phyloP scores from a whole-genome alignment of 306 rosid species.

The Gillenia trifoliata region DNA sequence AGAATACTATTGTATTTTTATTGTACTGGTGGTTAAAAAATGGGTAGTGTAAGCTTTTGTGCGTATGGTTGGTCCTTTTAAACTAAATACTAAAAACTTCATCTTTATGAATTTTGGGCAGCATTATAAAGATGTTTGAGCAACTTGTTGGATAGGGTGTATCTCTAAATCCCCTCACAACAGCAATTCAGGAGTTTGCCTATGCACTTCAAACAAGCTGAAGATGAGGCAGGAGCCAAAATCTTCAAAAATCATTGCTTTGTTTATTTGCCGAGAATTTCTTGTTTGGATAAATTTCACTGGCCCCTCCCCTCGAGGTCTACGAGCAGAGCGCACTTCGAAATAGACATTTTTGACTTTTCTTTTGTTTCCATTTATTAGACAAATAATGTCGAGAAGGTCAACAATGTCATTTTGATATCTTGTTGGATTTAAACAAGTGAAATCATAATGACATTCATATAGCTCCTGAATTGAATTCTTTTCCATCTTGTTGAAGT shows the following conservation, averaged over 20 bases:
- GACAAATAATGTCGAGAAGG: not conserved
- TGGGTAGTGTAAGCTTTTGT: not conserved
- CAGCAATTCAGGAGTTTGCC: slow-evolving; percentile 62
- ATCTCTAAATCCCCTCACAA: slow-evolving; percentile 48
- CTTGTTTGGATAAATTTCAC: not conserved
- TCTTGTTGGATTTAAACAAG: not conserved
- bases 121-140: slow-evolving; percentile 51
- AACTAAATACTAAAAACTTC: not conserved
- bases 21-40: not conserved
- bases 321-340: too few relatives aligned
- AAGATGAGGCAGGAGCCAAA: slow-evolving; percentile 52
- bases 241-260: not conserved
- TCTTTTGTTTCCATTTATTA: not conserved
- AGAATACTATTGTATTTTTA: too few relatives aligned
- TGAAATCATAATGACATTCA: not conserved
- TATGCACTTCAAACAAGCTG: slow-evolving; percentile 59
- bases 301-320: not conserved
- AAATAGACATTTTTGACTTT: not conserved
- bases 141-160: slow-evolving; percentile 41
- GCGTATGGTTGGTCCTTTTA: not conserved
- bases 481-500: not conserved
- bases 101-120: slow-evolving; percentile 17
- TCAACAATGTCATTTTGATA: not conserved
- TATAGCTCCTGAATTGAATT: not conserved
- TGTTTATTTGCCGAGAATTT: not conserved